Evolutionary conservation across 2,329 filamentous ascomycete genomes (phyloP).

Genomic region (Colletotrichum endophyticum): DNA sequence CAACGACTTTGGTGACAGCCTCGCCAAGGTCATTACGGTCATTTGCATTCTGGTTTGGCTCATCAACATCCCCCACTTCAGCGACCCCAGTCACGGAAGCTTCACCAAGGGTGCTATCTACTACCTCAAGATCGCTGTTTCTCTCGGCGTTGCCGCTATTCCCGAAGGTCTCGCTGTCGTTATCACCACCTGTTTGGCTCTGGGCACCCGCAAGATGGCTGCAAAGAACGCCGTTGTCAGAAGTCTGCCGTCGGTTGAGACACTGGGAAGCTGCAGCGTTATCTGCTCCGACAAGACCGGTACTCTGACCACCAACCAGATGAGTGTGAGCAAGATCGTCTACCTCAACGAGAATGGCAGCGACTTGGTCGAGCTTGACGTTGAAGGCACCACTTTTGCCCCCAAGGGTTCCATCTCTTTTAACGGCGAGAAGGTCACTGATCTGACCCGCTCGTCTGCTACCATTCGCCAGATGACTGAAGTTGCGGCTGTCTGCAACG

Average conservation of each 20-base stretch:
- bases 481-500: conserved; percentile 83
- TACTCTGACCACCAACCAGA: conserved; percentile 97
- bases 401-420: conserved; percentile 77
- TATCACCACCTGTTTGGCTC: conserved; percentile 96
- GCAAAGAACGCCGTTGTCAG: conserved; percentile 97
- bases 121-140: conserved; percentile 99
- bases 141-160: conserved; percentile 95
- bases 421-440: conserved; percentile 70
- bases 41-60: conserved; percentile 98
- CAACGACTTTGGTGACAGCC: conserved; percentile 94
- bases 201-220: conserved; percentile 98
- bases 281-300: conserved; percentile 99
- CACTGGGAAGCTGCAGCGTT: conserved; percentile 96
- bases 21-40: conserved; percentile 97
- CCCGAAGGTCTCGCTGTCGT: conserved; percentile 97
- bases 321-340: conserved; percentile 95
- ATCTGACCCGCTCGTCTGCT: conserved; percentile 72
- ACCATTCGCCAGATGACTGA: conserved; percentile 81
- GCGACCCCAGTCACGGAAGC: conserved; percentile 88
- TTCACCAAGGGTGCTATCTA: conserved; percentile 98
- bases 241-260: conserved; percentile 95
- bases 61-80: conserved; percentile 98
- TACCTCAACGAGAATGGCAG: conserved; percentile 77
- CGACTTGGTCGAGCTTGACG: conserved; percentile 82
- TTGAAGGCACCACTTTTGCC: conserved; percentile 91